Evolutionary conservation across 768 basidiomycete species (phyloP).

Genomic region (Paxillus rubicundulus): DNA sequence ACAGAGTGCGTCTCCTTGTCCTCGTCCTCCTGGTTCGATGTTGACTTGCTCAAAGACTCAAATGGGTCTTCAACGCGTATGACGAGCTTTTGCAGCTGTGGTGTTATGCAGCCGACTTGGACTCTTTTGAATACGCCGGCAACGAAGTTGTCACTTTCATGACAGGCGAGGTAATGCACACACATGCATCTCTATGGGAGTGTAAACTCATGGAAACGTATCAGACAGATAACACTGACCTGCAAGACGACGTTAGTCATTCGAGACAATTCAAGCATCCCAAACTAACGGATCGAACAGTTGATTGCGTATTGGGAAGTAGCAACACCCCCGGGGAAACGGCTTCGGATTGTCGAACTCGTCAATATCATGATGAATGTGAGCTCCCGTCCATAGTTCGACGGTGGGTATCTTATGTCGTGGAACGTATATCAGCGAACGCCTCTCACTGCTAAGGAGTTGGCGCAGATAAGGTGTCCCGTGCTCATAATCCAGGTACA

Average conservation of each 20-base stretch:
- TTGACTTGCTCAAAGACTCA: slow-evolving; percentile 40
- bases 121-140: slow-evolving; percentile 63
- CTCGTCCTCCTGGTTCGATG: neutral
- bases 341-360: slow-evolving; percentile 51
- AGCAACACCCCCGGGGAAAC: slow-evolving; percentile 50
- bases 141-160: slow-evolving; percentile 57
- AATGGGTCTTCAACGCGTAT: slow-evolving; percentile 58
- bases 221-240: slow-evolving; percentile 41
- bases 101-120: slow-evolving; percentile 64
- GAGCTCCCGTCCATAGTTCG: slow-evolving; percentile 20
- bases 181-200: neutral
- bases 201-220: neutral
- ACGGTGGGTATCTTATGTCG: neutral
- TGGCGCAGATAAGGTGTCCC: slow-evolving; percentile 57
- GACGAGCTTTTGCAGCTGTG: slow-evolving; percentile 62
- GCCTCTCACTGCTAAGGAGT: slow-evolving; percentile 45
- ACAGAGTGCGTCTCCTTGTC: slow-evolving; percentile 50
- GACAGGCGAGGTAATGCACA: slow-evolving; percentile 51
- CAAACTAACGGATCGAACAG: slow-evolving; percentile 36
- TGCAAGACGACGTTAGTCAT: slow-evolving; percentile 60
- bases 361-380: slow-evolving; percentile 62
- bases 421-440: slow-evolving; percentile 44
- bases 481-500: slow-evolving; percentile 68
- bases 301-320: slow-evolving; percentile 65
- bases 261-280: neutral